Conservation (phyloP, 192 early-diverging fungal genomes). For the Coemansia sp. region DNA sequence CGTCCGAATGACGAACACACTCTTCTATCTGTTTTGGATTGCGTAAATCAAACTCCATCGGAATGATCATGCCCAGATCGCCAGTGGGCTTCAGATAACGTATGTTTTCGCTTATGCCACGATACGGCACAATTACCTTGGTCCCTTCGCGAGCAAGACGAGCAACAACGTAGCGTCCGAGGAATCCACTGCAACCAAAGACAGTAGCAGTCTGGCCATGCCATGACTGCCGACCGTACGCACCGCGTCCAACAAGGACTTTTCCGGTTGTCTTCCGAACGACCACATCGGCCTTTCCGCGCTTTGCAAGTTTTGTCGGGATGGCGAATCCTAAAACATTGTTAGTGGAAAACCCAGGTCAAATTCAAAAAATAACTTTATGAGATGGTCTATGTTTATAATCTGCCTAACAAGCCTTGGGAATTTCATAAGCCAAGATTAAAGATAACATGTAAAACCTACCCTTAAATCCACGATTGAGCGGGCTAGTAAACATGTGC, state of each 20-base stretch:
- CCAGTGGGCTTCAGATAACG: slow-evolving; percentile 90
- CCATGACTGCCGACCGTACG: slow-evolving; percentile 74
- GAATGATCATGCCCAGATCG: slow-evolving; percentile 92
- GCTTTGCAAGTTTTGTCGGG: slow-evolving; percentile 35
- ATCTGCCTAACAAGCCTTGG: too few species aligned
- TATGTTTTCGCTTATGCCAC: slow-evolving; percentile 79
- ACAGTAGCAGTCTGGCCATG: slow-evolving; percentile 91
- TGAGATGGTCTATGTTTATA: not conserved
- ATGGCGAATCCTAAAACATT: slow-evolving; percentile 24
- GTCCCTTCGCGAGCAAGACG: slow-evolving; percentile 91
- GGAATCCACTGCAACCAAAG: slow-evolving; percentile 94
- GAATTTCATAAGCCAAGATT: too few species aligned
- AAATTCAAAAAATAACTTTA: not conserved
- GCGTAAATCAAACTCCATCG: slow-evolving; percentile 86
- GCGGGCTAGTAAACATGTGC: slow-evolving; percentile 27
- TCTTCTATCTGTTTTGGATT: slow-evolving; percentile 83
- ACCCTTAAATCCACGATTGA: slow-evolving; percentile 36
- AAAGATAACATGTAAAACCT: not conserved
- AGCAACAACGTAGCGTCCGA: slow-evolving; percentile 91
- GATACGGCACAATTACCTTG: slow-evolving; percentile 87
- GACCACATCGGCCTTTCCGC: slow-evolving; percentile 51
- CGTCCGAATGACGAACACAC: slow-evolving; percentile 89
- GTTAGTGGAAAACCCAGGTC: not conserved
- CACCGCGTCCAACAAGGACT: slow-evolving; percentile 59
- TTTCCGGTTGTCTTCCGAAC: slow-evolving; percentile 51